Evolutionary conservation across 345 rosid genomes (phyloP), one percentile per base, ranked within the genome.

Genomic region (Lagerstroemia speciosa): DNA sequence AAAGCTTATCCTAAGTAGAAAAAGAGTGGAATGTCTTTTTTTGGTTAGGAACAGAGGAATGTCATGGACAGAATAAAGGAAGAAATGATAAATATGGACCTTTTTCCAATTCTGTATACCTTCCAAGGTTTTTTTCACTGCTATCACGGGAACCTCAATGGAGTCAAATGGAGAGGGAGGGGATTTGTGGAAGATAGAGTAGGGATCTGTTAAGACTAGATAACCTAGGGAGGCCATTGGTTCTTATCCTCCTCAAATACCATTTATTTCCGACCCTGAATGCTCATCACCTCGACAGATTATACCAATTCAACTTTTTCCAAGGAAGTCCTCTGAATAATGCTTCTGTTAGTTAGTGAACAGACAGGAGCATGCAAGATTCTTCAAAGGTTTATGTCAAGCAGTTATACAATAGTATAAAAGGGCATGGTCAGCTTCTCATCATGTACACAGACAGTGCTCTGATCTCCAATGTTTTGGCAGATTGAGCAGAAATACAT

Each of bases 1-100:
- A 82, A 58, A 90, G 81, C 71, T 90, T 90, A 75, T 90, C 96
- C 96, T 90, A 66, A 26, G n/a, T 50, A 70, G 45, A 46, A 70
- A 64, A 1, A 37, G 29, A 12, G 7, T 0, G n/a, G n/a, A n/a
- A n/a, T n/a, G n/a, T n/a, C n/a, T n/a, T n/a, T n/a, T n/a, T n/a
- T n/a, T n/a, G n/a, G n/a, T n/a, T n/a, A n/a, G n/a, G n/a, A n/a
- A n/a, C n/a, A n/a, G n/a, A n/a, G n/a, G n/a, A n/a, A n/a, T n/a
- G n/a, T n/a, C n/a, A n/a, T n/a, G n/a, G n/a, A n/a, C n/a, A n/a
- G n/a, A 48, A 48, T 48, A 16, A 53, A n/a, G 30, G 6, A 53
- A 22, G 8, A 17, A 20, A 48, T 22, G 14, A 29, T 53, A n/a
- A n/a, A 53, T 22, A 48, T 19, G 20, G 5, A 22, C 24, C 24